Evolutionary conservation across 768 basidiomycete genomes (phyloP), one percentile per base, ranked within the genome.

Genomic region (Termitomyces sp.): DNA sequence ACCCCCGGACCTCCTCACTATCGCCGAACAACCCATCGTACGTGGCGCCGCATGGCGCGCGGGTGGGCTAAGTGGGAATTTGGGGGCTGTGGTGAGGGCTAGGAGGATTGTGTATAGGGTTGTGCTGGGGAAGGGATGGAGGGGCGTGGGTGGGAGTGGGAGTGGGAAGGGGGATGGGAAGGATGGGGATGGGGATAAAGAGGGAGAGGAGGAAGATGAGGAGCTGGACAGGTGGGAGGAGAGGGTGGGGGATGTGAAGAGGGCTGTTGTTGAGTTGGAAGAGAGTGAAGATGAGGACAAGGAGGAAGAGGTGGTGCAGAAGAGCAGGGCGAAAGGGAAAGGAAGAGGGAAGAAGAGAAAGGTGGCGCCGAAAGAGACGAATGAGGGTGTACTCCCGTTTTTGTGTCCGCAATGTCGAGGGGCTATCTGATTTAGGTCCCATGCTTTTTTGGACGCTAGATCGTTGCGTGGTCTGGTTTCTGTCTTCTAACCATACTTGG

Each of bases 1-100:
- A 1, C 82, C 81, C 0, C 22, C 53, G 0, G 61, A 65, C 1
- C 65, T 86, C 16, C 54, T 86, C 7, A 52, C 53, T 0, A 57
- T 77, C 2, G 84, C 84, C 0, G 63, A 72, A 25, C 84, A 83
- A 60, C 84, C 77, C 0, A 81, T 86, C 38, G 67, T 83, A 7
- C 73, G 77, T 20, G 84, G 84, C 0, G 68, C 57, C 0, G 62
- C 65, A 3, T 75, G 72, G 51, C 40, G 12, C 3, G 58, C 43
- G 0, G 78, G 77, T 0, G 80, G 82, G 0, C 58, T 84, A 0
- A 72, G 75, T 1, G 84, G 84, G 1, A 86, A 85, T 56, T 64
- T 82, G 0, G 56, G 66, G 1, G 62, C 73, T 22, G 83, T 86
- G 3, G 64, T 73, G 7, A 61, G 66, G 0, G 82, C 84, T 1